A percentile compares a stretch with the other conserved stretches of the same genome.
phyloP scores from a whole-genome alignment of 441 rosid genomes.

The Pelargonium cotyledonis region DNA sequence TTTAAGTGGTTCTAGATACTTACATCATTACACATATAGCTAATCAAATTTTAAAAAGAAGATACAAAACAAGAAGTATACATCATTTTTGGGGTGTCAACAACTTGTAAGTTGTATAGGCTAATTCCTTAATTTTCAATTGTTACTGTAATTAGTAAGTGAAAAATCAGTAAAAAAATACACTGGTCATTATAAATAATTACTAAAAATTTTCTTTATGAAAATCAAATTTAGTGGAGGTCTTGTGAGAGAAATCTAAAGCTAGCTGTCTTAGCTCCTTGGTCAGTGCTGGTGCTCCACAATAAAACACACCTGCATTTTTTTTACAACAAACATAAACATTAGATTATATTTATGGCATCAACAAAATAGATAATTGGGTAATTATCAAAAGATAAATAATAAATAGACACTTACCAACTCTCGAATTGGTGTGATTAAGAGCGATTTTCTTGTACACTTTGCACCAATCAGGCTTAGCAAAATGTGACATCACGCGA shows the following conservation, averaged over 20 bases:
- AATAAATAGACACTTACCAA: slow-evolving; percentile 40
- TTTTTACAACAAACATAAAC: background rate
- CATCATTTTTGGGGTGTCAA: too few relatives aligned
- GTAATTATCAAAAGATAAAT: background rate
- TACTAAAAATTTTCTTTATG: slow-evolving; percentile 24
- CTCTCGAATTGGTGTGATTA: slow-evolving; percentile 52
- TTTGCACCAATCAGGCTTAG: slow-evolving; percentile 85
- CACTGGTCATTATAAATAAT: background rate
- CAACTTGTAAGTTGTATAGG: too few relatives aligned
- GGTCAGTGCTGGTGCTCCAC: slow-evolving; percentile 12
- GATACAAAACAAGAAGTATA: too few relatives aligned
- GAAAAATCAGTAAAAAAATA: too few relatives aligned
- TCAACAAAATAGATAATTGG: too few relatives aligned
- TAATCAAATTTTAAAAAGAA: too few relatives aligned
- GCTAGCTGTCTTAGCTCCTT: slow-evolving; percentile 18
- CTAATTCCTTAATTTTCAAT: too few relatives aligned
- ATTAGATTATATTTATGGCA: too few relatives aligned
- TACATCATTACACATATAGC: too few relatives aligned
- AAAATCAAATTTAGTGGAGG: slow-evolving; percentile 23
- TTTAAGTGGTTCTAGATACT: too few relatives aligned
- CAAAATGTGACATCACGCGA: slow-evolving; percentile 78
- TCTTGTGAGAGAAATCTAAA: slow-evolving; percentile 23
- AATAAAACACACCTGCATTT: slow-evolving; percentile 23
- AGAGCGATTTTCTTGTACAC: slow-evolving; percentile 71
- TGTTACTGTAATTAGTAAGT: background rate